Conservation (phyloP, 176 grass and related monocot species). For the Sorghum bicolor region Sorghum_bicolor_NCBIv3 NC_012876.2:17831501-17832000, state of each 20-base stretch:
- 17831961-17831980: constrained; percentile 41
- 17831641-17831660: neutral
- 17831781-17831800: neutral
- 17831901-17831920: neutral
- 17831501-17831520: neutral
- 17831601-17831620: neutral
- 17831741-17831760: neutral
- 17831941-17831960: constrained; percentile 6
- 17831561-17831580: neutral
- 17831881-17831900: neutral
- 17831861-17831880: neutral
- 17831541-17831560: neutral
- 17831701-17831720: neutral
- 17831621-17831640: neutral
- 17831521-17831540: neutral
- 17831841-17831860: neutral
- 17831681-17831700: neutral
- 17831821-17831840: neutral
- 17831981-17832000: constrained; percentile 43
- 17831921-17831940: neutral
- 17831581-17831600: neutral
- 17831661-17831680: neutral
- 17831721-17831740: neutral
- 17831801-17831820: neutral
- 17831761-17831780: neutral